Percentiles rank a stretch among this genome's conserved stretches.
phyloP scores from a whole-genome alignment of 345 rosid genomes.

The Corchorus capsularis region DNA sequence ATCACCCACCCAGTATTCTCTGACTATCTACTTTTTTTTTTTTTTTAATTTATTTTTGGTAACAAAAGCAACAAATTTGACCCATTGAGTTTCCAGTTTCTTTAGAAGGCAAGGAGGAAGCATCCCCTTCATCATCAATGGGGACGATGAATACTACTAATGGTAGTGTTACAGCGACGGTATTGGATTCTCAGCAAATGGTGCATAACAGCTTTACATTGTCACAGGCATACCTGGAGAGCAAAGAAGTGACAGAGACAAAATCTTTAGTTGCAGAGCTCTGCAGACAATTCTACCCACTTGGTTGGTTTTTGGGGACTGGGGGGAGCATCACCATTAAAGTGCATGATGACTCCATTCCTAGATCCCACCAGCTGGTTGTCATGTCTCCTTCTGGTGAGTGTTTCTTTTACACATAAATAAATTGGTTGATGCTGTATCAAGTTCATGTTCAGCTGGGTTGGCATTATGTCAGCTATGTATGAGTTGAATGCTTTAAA shows the following conservation, averaged over 20 bases:
- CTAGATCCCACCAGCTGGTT: constrained; percentile 36
- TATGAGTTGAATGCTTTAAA: not conserved
- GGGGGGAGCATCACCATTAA: constrained; percentile 50
- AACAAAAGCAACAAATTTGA: not conserved
- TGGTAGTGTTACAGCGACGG: not conserved
- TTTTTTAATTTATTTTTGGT: too few species aligned
- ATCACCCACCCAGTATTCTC: not conserved
- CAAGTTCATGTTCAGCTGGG: not conserved
- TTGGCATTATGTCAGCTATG: not conserved
- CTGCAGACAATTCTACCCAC: constrained; percentile 40
- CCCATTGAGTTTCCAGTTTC: not conserved
- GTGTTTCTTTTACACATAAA: not conserved
- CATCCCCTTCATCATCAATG: not conserved
- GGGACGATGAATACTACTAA: not conserved
- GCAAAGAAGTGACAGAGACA: constrained; percentile 36
- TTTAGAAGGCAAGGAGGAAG: constrained; percentile 10
- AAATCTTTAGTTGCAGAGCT: constrained; percentile 34
- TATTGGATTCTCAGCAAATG: not conserved
- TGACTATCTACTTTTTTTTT: not conserved
- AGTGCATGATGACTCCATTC: constrained; percentile 40
- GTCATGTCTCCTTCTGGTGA: constrained; percentile 56
- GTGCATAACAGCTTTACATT: not conserved
- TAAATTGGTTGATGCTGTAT: not conserved
- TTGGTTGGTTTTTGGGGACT: constrained; percentile 46
- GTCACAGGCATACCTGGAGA: constrained; percentile 34